Conservation (phyloP, 1,284 basidiomycete genomes). For the Agaricales sp. region DNA sequence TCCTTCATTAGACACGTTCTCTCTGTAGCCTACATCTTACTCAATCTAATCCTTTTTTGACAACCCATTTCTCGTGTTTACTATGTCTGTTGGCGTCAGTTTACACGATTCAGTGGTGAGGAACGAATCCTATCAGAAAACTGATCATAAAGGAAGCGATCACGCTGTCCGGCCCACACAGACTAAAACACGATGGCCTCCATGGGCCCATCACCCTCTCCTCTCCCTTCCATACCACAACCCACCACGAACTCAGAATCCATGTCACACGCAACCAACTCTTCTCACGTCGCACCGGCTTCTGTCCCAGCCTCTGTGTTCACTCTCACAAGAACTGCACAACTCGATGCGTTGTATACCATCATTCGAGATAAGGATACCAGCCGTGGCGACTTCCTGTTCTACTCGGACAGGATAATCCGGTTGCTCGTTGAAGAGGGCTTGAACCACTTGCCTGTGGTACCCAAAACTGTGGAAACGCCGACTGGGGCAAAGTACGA, state of each 20-base stretch:
- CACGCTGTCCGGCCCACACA: no score
- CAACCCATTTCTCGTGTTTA: no score
- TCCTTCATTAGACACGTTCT: no score
- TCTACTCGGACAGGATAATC: constrained; percentile 84
- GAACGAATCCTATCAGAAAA: no score
- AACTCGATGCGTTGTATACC: constrained; percentile 92
- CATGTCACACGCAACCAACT: not conserved
- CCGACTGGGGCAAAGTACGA: constrained; percentile 78
- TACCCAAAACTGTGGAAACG: constrained; percentile 74
- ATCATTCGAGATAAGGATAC: constrained; percentile 89
- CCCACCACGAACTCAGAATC: not conserved
- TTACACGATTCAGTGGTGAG: no score
- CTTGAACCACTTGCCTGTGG: constrained; percentile 92
- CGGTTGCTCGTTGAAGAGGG: constrained; percentile 74
- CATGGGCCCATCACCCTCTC: no score
- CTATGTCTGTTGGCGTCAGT: no score
- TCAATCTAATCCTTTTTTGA: no score
- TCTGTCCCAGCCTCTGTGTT: constrained; percentile 70
- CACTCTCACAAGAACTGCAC: constrained; percentile 78
- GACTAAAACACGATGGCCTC: no score
- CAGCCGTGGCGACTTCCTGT: constrained; percentile 89
- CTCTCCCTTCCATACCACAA: not conserved
- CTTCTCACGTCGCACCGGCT: not conserved
- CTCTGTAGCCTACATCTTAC: no score
- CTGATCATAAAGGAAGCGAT: no score